Evolutionary conservation across 2,329 filamentous ascomycete species (phyloP), one percentile per base, ranked within the genome.

Genomic region (Rugonectria rugulosa): DNA sequence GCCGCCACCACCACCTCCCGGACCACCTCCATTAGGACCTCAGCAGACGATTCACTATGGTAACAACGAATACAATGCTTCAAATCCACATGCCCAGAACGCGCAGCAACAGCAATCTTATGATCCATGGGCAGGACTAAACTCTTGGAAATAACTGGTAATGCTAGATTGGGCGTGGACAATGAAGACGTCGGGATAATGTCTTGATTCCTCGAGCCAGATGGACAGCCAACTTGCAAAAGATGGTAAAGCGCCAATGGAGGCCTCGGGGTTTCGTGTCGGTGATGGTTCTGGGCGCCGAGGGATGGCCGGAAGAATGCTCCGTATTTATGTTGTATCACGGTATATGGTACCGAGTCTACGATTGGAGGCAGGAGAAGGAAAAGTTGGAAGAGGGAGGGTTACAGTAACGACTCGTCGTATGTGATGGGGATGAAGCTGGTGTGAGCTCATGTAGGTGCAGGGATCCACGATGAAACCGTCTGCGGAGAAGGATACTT

Each of bases 1-100:
- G 31, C 85, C 84, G 5, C 86, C 86, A 3, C 85, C 86, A 6
- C 86, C 85, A 2, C 85, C 85, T 2, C 86, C 85, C 1, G 85
- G 84, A 0, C 85, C 85, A 4, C 85, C 85, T 7, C 85, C 85
- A 2, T 67, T 87, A 62, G 84, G 84, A 4, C 83, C 83, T 26
- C 84, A 87, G 68, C 85, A 87, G 70, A 87, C 83, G 9, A 81
- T 85, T 23, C 81, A 86, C 60, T 83, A 85, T 60, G 73, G 75
- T 6, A 69, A 69, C 23, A 71, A 74, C 42, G 68, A 71, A 10
- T 72, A 71, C 41, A 63, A 66, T 36, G 56, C 73, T 65, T 45
- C 70, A 59, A 57, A 66, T 63, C 60, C 56, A n/a, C 53, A 72
- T 54, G 63, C 73, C 58, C 68, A 75, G 62, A 67, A 66, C 50